Percentiles rank a stretch among this genome's conserved stretches.
phyloP scores from a whole-genome alignment of 1,284 basidiomycete genomes.

The Pseudomicrostroma phylloplanum region DNA sequence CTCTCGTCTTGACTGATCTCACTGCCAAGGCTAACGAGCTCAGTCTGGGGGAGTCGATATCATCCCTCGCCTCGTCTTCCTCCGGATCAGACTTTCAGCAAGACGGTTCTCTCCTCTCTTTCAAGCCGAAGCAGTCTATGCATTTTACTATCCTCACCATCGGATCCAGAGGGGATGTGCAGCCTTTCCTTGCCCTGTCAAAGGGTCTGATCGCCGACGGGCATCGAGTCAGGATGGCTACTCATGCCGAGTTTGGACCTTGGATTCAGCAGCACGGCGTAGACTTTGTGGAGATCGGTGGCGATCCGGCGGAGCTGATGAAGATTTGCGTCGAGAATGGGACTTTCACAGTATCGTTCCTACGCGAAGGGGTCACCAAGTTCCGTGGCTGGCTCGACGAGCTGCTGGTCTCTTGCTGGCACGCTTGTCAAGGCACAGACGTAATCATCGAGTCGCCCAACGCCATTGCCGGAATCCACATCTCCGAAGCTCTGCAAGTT shows the following conservation, averaged over 20 bases:
- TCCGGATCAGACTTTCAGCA: neutral
- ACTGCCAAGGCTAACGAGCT: constrained; percentile 3
- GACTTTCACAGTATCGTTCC: constrained; percentile 87
- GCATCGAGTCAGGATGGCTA: constrained; percentile 76
- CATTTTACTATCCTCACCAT: constrained; percentile 79
- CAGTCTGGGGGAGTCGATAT: neutral
- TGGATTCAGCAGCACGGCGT: constrained; percentile 90
- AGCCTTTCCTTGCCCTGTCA: constrained; percentile 81
- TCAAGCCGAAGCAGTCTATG: constrained; percentile 24
- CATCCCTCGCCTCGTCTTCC: neutral
- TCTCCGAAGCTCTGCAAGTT: constrained; percentile 84
- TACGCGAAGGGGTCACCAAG: constrained; percentile 82
- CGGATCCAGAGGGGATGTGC: constrained; percentile 74
- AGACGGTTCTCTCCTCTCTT: constrained; percentile 19
- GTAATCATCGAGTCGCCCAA: constrained; percentile 89
- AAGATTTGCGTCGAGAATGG: constrained; percentile 55
- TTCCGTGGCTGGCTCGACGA: constrained; percentile 96
- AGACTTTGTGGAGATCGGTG: constrained; percentile 85
- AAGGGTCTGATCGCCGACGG: constrained; percentile 87
- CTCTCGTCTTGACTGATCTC: constrained; percentile 34
- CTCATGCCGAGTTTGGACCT: constrained; percentile 84
- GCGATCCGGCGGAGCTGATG: constrained; percentile 89
- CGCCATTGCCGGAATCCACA: constrained; percentile 97
- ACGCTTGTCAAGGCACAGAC: constrained; percentile 88
- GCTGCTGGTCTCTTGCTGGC: constrained; percentile 83